phyloP scores from a whole-genome alignment of 2,329 filamentous ascomycete species.

The Claviceps sp. region DNA sequence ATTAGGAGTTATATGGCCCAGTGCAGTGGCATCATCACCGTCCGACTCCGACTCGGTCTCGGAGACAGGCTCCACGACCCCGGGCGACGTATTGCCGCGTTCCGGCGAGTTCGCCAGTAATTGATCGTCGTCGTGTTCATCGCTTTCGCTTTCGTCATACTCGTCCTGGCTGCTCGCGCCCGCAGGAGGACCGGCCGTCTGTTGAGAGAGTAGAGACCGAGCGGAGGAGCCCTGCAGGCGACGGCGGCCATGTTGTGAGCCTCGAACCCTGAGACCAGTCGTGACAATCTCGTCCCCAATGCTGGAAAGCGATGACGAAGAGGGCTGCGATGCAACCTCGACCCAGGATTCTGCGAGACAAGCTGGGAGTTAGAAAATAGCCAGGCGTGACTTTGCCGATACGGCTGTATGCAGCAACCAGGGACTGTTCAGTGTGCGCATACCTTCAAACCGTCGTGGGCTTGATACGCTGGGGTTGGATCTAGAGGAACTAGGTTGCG shows the following conservation, averaged over 20 bases:
- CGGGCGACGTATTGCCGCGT: slow-evolving; percentile 25
- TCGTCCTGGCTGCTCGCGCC: slow-evolving; percentile 76
- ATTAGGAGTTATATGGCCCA: slow-evolving; percentile 48
- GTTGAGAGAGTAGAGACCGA: slow-evolving; percentile 24
- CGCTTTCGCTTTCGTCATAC: slow-evolving; percentile 86
- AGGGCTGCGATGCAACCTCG: slow-evolving; percentile 83
- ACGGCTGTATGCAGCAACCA: background rate
- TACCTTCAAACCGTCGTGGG: slow-evolving; percentile 24
- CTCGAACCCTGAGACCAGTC: slow-evolving; percentile 67
- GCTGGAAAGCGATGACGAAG: slow-evolving; percentile 82
- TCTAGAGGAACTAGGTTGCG: slow-evolving; percentile 13
- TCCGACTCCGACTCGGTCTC: slow-evolving; percentile 36
- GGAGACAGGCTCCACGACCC: slow-evolving; percentile 28
- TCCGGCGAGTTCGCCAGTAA: slow-evolving; percentile 46
- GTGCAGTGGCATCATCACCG: slow-evolving; percentile 70
- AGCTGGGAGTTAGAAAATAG: slow-evolving; percentile 5
- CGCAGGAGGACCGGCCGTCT: slow-evolving; percentile 27
- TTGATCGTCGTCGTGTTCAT: slow-evolving; percentile 56
- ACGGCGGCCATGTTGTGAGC: slow-evolving; percentile 44
- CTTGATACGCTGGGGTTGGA: slow-evolving; percentile 18
- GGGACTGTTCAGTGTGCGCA: slow-evolving; percentile 6
- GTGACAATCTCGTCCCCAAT: slow-evolving; percentile 82
- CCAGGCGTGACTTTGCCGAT: background rate
- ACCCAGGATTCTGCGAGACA: slow-evolving; percentile 74
- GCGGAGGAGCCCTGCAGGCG: slow-evolving; percentile 22